A percentile compares a stretch with the other conserved stretches of the same genome.
Conservation (phyloP, 108 stramenopile species). For the Cyclotella baltica region DNA sequence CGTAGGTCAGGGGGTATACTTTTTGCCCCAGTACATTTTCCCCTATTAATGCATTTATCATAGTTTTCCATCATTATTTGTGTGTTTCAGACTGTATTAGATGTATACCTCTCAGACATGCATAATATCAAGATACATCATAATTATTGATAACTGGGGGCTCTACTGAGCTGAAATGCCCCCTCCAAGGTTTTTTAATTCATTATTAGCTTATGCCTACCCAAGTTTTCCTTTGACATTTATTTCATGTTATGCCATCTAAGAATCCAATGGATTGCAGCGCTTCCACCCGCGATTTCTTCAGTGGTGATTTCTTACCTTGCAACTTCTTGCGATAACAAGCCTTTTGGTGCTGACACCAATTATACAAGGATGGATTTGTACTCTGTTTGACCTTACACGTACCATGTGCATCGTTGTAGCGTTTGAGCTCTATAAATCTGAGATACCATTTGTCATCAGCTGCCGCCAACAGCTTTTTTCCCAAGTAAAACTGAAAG, state of each 20-base stretch:
- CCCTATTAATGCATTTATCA: no score
- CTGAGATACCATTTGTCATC: conserved; percentile 47
- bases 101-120: no score
- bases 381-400: conserved; percentile 33
- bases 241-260: background rate
- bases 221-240: background rate
- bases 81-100: no score
- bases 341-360: conserved; percentile 49
- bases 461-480: conserved; percentile 28
- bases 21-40: no score
- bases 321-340: conserved; percentile 32
- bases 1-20: no score
- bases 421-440: conserved; percentile 41
- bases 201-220: no score
- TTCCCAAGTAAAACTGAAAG: conserved; percentile 45
- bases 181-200: no score
- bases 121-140: no score
- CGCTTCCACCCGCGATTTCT: conserved; percentile 45
- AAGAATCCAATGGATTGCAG: conserved; percentile 48
- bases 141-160: no score
- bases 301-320: conserved; percentile 42
- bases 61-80: no score
- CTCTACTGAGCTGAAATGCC: no score
- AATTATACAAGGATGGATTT: conserved; percentile 45
- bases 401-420: conserved; percentile 30